Evolutionary conservation across 208 protist species (phyloP).

Genomic region (Crithidia mellificae): DNA sequence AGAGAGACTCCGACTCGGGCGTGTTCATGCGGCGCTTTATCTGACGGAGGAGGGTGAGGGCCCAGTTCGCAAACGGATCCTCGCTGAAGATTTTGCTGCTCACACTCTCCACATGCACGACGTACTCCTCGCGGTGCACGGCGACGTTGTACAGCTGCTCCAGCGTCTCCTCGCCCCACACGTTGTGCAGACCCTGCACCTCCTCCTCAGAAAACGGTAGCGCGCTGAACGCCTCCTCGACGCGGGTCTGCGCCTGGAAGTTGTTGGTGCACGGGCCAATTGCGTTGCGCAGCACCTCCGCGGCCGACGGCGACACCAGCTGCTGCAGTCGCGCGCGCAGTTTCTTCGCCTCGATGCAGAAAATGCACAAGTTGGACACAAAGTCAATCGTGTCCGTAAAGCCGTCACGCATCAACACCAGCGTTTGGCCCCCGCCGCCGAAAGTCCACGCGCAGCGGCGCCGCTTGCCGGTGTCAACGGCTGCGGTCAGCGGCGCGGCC

Average conservation of each 20-base stretch:
- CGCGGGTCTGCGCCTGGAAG: conserved; percentile 1
- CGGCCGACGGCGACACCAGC: conserved; percentile 68
- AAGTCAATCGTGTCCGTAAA: conserved; percentile 89
- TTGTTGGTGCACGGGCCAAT: conserved; percentile 15
- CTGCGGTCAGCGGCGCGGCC: conserved; percentile 19
- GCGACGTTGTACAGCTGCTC: conserved; percentile 68
- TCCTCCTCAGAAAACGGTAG: conserved; percentile 63
- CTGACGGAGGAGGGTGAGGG: conserved; percentile 56
- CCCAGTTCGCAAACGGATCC: conserved; percentile 73
- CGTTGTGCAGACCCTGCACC: conserved; percentile 43
- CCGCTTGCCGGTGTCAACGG: conserved; percentile 59
- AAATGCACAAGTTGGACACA: conserved; percentile 80
- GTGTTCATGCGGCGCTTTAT: conserved; percentile 46
- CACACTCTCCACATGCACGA: conserved; percentile 70
- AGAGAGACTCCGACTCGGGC: conserved; percentile 33
- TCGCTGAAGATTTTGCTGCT: conserved; percentile 55
- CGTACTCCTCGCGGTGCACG: conserved; percentile 76
- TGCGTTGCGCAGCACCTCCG: conserved; percentile 62
- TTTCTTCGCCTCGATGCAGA: conserved; percentile 76
- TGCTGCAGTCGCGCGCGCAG: conserved; percentile 64
- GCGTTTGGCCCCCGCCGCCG: conserved; percentile 62
- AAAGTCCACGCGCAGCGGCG: conserved; percentile 70
- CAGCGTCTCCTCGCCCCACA: conserved; percentile 60
- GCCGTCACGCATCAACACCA: conserved; percentile 82
- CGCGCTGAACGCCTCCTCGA: conserved; percentile 32